These are phyloP conservation scores for Pseudotsuga menziesii DNA, from an alignment of 75 land plant genomes.

Conservation along the genomic window DNA sequence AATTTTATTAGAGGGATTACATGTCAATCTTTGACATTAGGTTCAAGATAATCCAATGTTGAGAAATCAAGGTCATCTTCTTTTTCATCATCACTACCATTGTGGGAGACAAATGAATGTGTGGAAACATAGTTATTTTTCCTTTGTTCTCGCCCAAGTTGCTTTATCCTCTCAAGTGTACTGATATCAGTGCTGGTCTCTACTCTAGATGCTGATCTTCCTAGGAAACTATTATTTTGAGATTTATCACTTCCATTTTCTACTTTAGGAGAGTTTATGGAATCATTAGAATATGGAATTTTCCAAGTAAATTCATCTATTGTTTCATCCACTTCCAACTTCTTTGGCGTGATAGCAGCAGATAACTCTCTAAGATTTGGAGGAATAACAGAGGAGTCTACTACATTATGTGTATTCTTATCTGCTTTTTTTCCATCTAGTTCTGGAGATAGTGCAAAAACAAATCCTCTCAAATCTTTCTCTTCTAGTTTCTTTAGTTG, in stretches of 20 bases:
- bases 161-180: neutral
- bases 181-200: neutral
- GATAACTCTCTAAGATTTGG: neutral
- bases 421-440: neutral
- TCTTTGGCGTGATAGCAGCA: neutral
- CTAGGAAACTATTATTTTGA: neutral
- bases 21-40: neutral
- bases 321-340: neutral
- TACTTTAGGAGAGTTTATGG: neutral
- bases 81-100: neutral
- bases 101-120: neutral
- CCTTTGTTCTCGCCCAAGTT: neutral
- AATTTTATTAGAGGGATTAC: neutral
- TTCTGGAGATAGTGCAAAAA: neutral
- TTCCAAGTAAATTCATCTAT: neutral
- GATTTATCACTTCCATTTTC: neutral
- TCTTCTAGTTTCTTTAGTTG: neutral
- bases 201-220: neutral
- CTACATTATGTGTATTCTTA: neutral
- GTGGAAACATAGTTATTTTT: too few relatives aligned
- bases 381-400: neutral
- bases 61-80: slow-evolving; percentile 9
- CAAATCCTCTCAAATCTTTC: neutral
- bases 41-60: neutral
- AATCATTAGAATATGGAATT: neutral